These are phyloP conservation scores for Chaetomium cochliodes DNA, from an alignment of 495 filamentous ascomycete species.

Conservation along the genomic window DNA sequence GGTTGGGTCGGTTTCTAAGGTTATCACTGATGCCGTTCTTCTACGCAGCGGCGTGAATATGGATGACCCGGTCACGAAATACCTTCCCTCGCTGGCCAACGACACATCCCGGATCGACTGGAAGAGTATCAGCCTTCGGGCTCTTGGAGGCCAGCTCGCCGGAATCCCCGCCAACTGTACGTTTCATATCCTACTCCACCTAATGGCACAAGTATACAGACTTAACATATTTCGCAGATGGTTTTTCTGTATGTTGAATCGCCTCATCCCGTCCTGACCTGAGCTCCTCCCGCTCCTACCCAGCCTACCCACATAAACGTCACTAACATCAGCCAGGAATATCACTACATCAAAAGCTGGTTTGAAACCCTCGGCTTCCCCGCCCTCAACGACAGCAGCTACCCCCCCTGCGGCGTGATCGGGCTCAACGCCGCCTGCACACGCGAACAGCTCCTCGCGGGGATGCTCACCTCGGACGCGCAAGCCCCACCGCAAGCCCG, in stretches of 20 bases:
- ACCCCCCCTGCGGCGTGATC: constrained; percentile 9
- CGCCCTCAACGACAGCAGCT: constrained; percentile 1
- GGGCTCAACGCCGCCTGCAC: constrained; percentile 5
- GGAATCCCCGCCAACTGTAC: constrained; percentile 9
- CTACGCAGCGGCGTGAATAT: constrained; percentile 1
- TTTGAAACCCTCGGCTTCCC: constrained; percentile 12
- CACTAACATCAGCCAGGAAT: neutral
- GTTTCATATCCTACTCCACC: neutral
- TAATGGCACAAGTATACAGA: neutral
- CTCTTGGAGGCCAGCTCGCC: constrained; percentile 3
- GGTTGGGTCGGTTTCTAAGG: constrained; percentile 10
- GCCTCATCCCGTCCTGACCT: no score
- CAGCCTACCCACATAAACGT: no score
- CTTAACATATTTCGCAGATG: neutral
- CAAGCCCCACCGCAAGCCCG: neutral
- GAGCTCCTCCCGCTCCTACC: neutral
- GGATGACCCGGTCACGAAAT: constrained; percentile 7
- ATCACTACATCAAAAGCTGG: constrained; percentile 7
- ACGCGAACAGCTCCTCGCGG: neutral
- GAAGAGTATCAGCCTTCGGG: constrained; percentile 1
- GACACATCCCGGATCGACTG: constrained; percentile 2
- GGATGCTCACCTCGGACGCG: constrained; percentile 1
- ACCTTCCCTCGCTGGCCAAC: constrained; percentile 7
- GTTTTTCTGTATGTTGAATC: constrained; percentile 12
- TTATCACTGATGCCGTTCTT: neutral